A percentile compares a stretch with the other conserved stretches of the same genome.
Conservation (phyloP, 2,329 filamentous ascomycete genomes). For the Fusarium liriodendri region DNA sequence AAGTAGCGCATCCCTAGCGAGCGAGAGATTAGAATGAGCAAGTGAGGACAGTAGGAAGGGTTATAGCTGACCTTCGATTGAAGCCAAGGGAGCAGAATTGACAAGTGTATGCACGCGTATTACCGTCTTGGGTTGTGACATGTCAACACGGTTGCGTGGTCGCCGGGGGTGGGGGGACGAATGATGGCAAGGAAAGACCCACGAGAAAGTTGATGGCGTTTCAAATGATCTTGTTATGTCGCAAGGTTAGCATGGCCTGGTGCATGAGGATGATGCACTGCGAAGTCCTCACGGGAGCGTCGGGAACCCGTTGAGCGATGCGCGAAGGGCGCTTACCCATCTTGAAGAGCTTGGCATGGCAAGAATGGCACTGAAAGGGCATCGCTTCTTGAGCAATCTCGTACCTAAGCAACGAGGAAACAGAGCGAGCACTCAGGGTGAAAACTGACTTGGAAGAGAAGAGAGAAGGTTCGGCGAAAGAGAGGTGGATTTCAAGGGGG, state of each 20-base stretch:
- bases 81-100: conserved; percentile 6
- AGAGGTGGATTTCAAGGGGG: too few relatives aligned
- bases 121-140: neutral
- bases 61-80: conserved; percentile 9
- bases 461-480: too few relatives aligned
- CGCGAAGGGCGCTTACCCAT: neutral
- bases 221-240: neutral
- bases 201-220: neutral
- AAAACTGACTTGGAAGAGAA: too few relatives aligned
- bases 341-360: neutral
- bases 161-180: neutral
- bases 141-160: neutral
- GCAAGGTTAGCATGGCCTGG: neutral
- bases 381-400: neutral
- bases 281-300: too few relatives aligned
- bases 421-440: too few relatives aligned
- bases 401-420: neutral
- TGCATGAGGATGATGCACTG: too few relatives aligned
- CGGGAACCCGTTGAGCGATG: neutral
- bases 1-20: conserved; percentile 15
- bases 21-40: neutral
- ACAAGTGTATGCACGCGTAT: neutral
- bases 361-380: neutral
- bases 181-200: neutral
- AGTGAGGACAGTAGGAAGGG: neutral